Evolutionary conservation across 164 flowering plant genomes (phyloP), one percentile per base, ranked within the genome.

Genomic region (Magnolia kwangsiensis): DNA sequence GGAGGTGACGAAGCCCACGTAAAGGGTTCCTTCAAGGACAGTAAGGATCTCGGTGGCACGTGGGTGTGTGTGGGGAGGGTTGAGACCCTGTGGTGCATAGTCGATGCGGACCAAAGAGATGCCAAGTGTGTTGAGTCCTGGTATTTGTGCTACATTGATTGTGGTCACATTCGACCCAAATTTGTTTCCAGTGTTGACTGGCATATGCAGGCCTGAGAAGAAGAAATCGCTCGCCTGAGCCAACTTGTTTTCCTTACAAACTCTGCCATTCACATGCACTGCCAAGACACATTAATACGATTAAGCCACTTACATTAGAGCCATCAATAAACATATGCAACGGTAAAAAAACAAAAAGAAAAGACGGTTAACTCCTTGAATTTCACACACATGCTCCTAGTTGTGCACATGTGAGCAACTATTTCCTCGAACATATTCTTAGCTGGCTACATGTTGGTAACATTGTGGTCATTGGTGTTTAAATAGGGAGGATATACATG

Each of bases 211-310:
- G n/a, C 74, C 74, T 1, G 45, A 24, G 49, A 72, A 72, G 65
- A 51, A 55, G 74, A 72, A 82, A 58, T 82, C 82, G 1, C 23
- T 55, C 0, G 82, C 78, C 3, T 63, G 73, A 0, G 78, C 78
- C 6, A 77, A 63, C 45, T 74, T 65, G 11, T 75, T 23, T 5
- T 68, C 45, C 77, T 79, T 82, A 74, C 84, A 82, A 2, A 71
- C 71, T 21, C 61, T 73, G 14, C 84, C 82, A 51, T 79, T 82
- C 45, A 77, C 69, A 7, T 45, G 21, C 68, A 74, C 77, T 74
- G 76, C 69, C 58, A 50, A 19, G 13, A 70, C 19, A 50, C 63
- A 58, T 18, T 11, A 2, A 58, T 11, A 7, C 1, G 63, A 58
- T 11, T 24, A 24, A 58, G 63, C 37, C 37, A 31, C 37, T 31